Conservation (phyloP, 2,329 filamentous ascomycete genomes). For the Coleophoma eucalyptorum region DNA sequence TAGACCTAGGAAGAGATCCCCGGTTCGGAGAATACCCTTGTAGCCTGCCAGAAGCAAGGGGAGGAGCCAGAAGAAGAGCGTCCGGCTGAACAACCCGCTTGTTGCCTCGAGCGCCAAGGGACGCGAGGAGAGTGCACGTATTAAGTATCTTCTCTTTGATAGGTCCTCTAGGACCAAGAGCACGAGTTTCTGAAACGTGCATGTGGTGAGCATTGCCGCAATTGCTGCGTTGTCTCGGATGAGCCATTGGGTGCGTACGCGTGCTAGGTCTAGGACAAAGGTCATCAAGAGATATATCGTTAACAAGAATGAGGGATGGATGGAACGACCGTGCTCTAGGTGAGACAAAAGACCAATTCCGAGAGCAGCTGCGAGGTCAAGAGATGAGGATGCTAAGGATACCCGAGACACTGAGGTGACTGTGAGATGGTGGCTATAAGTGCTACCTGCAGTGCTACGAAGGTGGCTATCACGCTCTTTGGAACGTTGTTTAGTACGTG, state of each 20-base stretch:
- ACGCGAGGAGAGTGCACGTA: not conserved
- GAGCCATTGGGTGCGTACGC: slow-evolving; percentile 1
- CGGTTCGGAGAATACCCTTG: slow-evolving; percentile 17
- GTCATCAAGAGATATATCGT: not conserved
- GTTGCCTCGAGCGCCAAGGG: slow-evolving; percentile 17
- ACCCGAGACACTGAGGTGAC: not conserved
- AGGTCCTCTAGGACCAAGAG: slow-evolving; percentile 1
- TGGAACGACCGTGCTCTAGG: not conserved
- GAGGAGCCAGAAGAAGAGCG: slow-evolving; percentile 28
- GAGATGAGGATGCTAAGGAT: not conserved
- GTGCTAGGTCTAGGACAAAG: not conserved
- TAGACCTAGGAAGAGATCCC: slow-evolving; percentile 14
- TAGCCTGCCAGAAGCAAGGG: slow-evolving; percentile 23
- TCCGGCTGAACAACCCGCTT: slow-evolving; percentile 23
- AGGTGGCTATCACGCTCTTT: not conserved
- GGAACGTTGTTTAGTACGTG: too few species aligned
- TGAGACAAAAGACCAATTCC: slow-evolving; percentile 1
- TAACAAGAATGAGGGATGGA: slow-evolving; percentile 1
- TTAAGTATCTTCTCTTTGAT: slow-evolving; percentile 1
- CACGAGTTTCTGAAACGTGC: not conserved
- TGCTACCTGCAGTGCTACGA: not conserved
- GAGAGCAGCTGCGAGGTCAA: not conserved
- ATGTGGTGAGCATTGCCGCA: not conserved
- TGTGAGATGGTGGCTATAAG: not conserved
- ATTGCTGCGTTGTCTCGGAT: not conserved